phyloP scores from a whole-genome alignment of 2,329 filamentous ascomycete genomes.

The Clonostachys chloroleuca region DNA sequence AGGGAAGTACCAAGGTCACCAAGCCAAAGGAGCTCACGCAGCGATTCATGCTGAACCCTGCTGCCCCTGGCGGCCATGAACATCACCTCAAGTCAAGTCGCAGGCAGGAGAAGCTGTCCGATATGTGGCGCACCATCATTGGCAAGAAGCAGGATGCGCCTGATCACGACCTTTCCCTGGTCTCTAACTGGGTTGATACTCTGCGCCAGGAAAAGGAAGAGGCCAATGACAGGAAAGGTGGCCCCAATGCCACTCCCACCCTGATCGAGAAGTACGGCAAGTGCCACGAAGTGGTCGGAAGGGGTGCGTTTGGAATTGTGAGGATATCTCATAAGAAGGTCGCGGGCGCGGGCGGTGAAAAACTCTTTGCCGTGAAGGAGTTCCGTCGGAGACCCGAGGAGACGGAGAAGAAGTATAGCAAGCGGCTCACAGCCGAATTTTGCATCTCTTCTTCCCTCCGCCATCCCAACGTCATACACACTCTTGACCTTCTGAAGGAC shows the following conservation, averaged over 20 bases:
- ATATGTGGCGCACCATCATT: constrained; percentile 84
- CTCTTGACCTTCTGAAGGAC: constrained; percentile 90
- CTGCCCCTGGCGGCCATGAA: constrained; percentile 67
- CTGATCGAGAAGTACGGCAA: constrained; percentile 97
- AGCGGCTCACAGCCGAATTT: constrained; percentile 93
- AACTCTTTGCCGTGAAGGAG: constrained; percentile 96
- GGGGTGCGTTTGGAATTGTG: constrained; percentile 95
- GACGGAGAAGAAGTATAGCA: constrained; percentile 96
- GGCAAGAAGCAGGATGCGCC: constrained; percentile 72
- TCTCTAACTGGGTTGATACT: constrained; percentile 95
- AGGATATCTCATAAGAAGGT: constrained; percentile 95
- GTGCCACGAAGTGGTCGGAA: constrained; percentile 93
- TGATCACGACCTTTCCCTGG: constrained; percentile 83
- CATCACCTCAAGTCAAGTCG: constrained; percentile 87
- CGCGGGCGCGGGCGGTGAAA: constrained; percentile 76
- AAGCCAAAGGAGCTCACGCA: constrained; percentile 19
- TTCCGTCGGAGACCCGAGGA: constrained; percentile 93
- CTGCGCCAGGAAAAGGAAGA: constrained; percentile 86
- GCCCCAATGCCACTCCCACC: constrained; percentile 65
- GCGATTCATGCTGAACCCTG: constrained; percentile 46
- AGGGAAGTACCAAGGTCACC: constrained; percentile 15
- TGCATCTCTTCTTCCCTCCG: constrained; percentile 96
- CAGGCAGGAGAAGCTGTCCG: constrained; percentile 89
- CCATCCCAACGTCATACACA: constrained; percentile 97
- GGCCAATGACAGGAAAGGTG: constrained; percentile 74